These are phyloP conservation scores for Pharnaceum exiguum DNA, from an alignment of 148 eudicot genomes.

Conservation along the genomic window DNA sequence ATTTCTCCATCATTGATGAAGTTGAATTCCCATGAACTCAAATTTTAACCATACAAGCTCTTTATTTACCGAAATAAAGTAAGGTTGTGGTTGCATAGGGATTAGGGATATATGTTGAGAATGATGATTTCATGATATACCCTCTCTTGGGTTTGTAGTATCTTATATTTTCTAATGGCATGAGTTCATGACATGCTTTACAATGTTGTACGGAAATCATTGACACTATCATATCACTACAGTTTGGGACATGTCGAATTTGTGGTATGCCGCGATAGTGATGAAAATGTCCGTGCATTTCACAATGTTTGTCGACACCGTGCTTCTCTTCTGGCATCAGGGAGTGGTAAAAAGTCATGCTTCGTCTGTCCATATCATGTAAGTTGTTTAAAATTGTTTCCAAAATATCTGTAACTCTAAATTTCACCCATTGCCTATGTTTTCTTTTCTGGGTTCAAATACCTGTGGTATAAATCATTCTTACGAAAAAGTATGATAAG, in stretches of 20 bases:
- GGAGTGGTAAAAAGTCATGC: slow-evolving; percentile 69
- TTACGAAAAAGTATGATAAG: too few relatives aligned
- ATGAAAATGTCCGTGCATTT: slow-evolving; percentile 61
- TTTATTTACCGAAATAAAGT: too few relatives aligned
- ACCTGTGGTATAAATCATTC: too few relatives aligned
- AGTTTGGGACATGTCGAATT: slow-evolving; percentile 87
- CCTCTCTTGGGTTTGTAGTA: too few relatives aligned
- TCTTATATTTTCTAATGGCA: background rate
- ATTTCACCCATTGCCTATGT: too few relatives aligned
- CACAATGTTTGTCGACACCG: slow-evolving; percentile 99
- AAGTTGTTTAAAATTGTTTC: too few relatives aligned
- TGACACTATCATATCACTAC: slow-evolving; percentile 24
- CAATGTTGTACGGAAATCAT: background rate
- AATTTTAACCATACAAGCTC: too few relatives aligned
- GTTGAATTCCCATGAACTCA: background rate
- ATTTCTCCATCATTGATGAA: background rate
- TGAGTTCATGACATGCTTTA: background rate
- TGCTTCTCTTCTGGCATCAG: slow-evolving; percentile 78
- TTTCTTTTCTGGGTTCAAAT: too few relatives aligned
- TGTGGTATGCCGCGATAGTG: slow-evolving; percentile 71
- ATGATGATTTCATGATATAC: too few relatives aligned
- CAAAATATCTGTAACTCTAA: too few relatives aligned
- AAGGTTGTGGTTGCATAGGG: too few relatives aligned
- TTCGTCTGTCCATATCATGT: slow-evolving; percentile 98
- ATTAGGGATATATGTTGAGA: too few relatives aligned